Evolutionary conservation across 495 filamentous ascomycete species (phyloP), one percentile per base, ranked within the genome.

Genomic region (Aspergillus mulundensis): DNA sequence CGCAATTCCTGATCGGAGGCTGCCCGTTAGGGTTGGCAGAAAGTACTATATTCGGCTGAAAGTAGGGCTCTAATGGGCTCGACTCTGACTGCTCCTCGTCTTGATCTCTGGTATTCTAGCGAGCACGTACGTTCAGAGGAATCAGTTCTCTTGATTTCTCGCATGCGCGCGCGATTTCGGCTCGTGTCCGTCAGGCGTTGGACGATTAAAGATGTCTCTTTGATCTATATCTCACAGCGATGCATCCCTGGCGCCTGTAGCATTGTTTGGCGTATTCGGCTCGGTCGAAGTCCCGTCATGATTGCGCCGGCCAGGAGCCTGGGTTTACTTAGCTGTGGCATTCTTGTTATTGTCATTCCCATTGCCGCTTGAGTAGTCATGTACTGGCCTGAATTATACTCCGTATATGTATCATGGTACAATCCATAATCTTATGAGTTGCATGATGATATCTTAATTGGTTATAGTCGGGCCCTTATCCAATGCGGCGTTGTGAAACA

Each of bases 111-210:
- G 48, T 54, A 28, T 1, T 49, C 50, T 36, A 53, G 56, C 61
- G 53, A 49, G 50, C 52, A 62, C 53, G 53, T 44, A 62, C 53
- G 44, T 62, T 49, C 58, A 57, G 52, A 53, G 59, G 53, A 56
- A 61, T 58, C 46, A 50, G 58, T 60, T 61, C 34, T 57, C 45
- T 54, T 59, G 52, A 45, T 53, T 54, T 57, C 30, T 58, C 60
- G 16, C 47, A 14, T 30, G 52, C 43, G 20, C 56, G 41, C 23
- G 53, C 8, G 28, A 54, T 53, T 46, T 62, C 47, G 44, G 47
- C 42, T 52, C 30, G 40, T 28, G 48, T 42, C 25, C 14, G 20
- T 50, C 40, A 30, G 20, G 54, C 56, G 50, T 56, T 54, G 45
- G 45, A 57, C 30, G 53, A 53, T 45, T 40, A 36, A 28, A 19